These are phyloP conservation scores for Pleurotus eryngii DNA, from an alignment of 768 basidiomycete genomes.

Conservation along the genomic window DNA sequence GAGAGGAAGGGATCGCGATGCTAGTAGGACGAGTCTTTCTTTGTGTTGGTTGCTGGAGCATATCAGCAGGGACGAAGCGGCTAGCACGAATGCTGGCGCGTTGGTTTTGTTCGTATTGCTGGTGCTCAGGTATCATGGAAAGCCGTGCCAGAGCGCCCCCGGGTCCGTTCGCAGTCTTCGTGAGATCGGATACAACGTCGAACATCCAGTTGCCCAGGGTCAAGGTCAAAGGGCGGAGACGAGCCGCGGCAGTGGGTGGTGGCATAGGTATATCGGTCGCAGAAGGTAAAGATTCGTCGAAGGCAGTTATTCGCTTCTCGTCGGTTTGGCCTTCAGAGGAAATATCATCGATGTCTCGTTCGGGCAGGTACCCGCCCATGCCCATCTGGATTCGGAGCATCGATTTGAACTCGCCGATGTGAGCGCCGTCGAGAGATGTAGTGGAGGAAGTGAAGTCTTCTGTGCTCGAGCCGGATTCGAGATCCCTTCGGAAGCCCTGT, in stretches of 20 bases:
- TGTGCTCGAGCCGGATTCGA: slow-evolving; percentile 42
- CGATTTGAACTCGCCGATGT: slow-evolving; percentile 62
- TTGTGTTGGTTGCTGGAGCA: slow-evolving; percentile 18
- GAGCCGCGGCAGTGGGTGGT: slow-evolving; percentile 10
- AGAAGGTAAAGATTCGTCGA: not conserved
- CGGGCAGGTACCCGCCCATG: slow-evolving; percentile 48
- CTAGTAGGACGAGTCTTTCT: slow-evolving; percentile 31
- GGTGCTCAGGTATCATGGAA: slow-evolving; percentile 15
- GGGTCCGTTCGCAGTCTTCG: slow-evolving; percentile 22
- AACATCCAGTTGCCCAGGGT: slow-evolving; percentile 85
- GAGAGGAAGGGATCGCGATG: slow-evolving; percentile 32
- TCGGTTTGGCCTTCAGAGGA: not conserved
- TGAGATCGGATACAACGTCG: slow-evolving; percentile 69
- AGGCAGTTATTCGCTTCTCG: slow-evolving; percentile 3
- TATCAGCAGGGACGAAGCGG: slow-evolving; percentile 33
- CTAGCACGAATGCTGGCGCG: slow-evolving; percentile 14
- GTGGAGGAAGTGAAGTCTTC: slow-evolving; percentile 11
- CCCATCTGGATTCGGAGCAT: slow-evolving; percentile 61
- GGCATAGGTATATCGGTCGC: not conserved
- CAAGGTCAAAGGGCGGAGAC: slow-evolving; percentile 42
- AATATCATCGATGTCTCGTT: slow-evolving; percentile 24
- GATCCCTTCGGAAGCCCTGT: slow-evolving; percentile 81
- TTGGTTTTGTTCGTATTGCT: slow-evolving; percentile 14
- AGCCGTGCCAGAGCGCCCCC: not conserved
- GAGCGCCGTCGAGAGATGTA: slow-evolving; percentile 15